These are phyloP conservation scores for Fusarium keratoplasticum DNA, from an alignment of 2,329 filamentous ascomycete genomes.

Conservation along the genomic window DNA sequence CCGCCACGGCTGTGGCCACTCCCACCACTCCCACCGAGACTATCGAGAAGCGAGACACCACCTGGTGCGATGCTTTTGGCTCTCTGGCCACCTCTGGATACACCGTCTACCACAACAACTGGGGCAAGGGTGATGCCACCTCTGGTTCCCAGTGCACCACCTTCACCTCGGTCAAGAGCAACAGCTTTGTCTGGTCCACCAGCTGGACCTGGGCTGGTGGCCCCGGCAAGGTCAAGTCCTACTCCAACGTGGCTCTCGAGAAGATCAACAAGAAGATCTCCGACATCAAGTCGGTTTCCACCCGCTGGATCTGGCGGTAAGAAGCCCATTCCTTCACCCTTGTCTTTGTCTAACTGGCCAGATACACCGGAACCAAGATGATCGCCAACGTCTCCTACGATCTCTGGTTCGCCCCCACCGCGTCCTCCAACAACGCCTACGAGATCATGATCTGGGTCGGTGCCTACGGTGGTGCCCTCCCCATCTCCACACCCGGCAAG, in stretches of 20 bases:
- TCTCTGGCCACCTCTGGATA: constrained; percentile 53
- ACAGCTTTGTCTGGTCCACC: constrained; percentile 55
- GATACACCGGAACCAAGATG: constrained; percentile 48
- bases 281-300: constrained; percentile 49
- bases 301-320: constrained; percentile 47
- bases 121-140: constrained; percentile 54
- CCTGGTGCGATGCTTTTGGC: constrained; percentile 55
- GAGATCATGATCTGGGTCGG: constrained; percentile 76
- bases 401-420: constrained; percentile 65
- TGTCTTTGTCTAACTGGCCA: constrained; percentile 32
- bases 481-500: constrained; percentile 53
- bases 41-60: constrained; percentile 49
- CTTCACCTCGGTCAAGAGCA: constrained; percentile 50
- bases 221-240: constrained; percentile 56
- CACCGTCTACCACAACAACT: constrained; percentile 66
- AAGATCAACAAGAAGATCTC: constrained; percentile 51
- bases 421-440: constrained; percentile 59
- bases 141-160: constrained; percentile 56
- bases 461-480: constrained; percentile 67
- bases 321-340: background rate
- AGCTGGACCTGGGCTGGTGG: constrained; percentile 56
- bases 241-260: constrained; percentile 56
- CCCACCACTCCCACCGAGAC: constrained; percentile 43
- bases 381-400: constrained; percentile 71
- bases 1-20: constrained; percentile 43